A percentile compares a stretch with the other conserved stretches of the same genome.
Evolutionary conservation across 1,139 yeast species (phyloP).

Genomic region (Diutina pseudorugosa): DNA sequence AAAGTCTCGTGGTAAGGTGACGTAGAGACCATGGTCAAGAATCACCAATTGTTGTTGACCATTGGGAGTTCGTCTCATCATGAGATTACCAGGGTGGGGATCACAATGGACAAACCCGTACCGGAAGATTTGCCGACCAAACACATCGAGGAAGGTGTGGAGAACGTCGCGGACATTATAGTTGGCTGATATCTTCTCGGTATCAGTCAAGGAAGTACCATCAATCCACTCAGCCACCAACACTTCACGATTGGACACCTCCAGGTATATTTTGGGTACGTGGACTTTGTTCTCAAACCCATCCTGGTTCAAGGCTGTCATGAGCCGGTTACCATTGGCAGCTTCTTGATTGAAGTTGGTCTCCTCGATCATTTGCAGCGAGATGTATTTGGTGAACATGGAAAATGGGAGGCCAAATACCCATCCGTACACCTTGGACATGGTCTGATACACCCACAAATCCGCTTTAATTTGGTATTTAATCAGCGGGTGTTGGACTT

Average conservation of each 20-base stretch:
- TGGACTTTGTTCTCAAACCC: conserved; percentile 14
- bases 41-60: conserved; percentile 51
- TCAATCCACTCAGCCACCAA: conserved; percentile 69
- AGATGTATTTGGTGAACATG: conserved; percentile 43
- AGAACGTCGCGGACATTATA: conserved; percentile 34
- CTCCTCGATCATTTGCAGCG: conserved; percentile 47
- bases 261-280: conserved; percentile 41
- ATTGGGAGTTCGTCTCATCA: conserved; percentile 30
- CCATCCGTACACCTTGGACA: conserved; percentile 42
- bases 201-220: conserved; percentile 44
- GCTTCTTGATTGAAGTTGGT: conserved; percentile 49
- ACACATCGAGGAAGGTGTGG: conserved; percentile 40
- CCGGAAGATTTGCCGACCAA: conserved; percentile 57
- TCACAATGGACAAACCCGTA: conserved; percentile 76
- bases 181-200: conserved; percentile 22
- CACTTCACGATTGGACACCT: conserved; percentile 36
- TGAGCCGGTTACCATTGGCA: conserved; percentile 29
- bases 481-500: conserved; percentile 56
- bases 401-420: conserved; percentile 55
- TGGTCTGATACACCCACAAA: conserved; percentile 40
- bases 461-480: conserved; percentile 46
- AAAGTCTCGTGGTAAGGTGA: conserved; percentile 38
- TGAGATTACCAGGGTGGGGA: conserved; percentile 73
- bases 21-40: conserved; percentile 67
- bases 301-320: conserved; percentile 14